Evolutionary conservation across 768 basidiomycete species (phyloP).

Genomic region (Kondoa malvinella): DNA sequence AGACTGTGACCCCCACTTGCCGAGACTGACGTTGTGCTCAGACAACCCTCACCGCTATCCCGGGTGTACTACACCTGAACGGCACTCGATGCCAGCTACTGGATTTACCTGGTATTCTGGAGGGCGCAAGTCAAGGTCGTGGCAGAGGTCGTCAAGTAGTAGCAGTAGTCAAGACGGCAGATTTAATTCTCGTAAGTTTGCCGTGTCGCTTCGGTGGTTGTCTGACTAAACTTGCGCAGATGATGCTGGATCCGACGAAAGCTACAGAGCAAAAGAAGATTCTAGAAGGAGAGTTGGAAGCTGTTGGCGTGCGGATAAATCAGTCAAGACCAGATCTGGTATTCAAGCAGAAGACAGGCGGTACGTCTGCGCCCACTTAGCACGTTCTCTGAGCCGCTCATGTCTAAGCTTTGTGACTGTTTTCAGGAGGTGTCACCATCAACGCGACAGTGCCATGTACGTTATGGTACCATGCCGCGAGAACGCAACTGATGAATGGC

Average conservation of each 20-base stretch:
- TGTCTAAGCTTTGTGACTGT: no score
- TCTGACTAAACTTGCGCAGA: background rate
- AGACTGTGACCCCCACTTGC: constrained; percentile 38
- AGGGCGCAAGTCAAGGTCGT: constrained; percentile 76
- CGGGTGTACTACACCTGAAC: constrained; percentile 90
- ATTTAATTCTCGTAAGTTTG: constrained; percentile 80
- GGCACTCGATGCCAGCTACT: constrained; percentile 66
- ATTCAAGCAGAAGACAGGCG: constrained; percentile 81
- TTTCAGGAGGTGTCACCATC: background rate
- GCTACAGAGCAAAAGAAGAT: constrained; percentile 67
- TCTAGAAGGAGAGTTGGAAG: constrained; percentile 83
- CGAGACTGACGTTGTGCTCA: background rate
- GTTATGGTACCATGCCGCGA: constrained; percentile 32
- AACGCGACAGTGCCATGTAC: background rate
- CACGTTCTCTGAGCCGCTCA: no score
- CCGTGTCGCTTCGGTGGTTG: constrained; percentile 48
- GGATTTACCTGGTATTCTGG: constrained; percentile 29
- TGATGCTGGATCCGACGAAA: constrained; percentile 3
- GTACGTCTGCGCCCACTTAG: no score
- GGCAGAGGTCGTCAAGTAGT: constrained; percentile 92
- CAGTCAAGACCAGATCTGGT: constrained; percentile 75
- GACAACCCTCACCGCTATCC: constrained; percentile 53
- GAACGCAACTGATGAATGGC: constrained; percentile 41
- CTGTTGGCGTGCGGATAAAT: constrained; percentile 90
- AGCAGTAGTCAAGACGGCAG: constrained; percentile 56